These are phyloP conservation scores for Tulasnella sp. DNA, from an alignment of 768 basidiomycete species.

Conservation along the genomic window DNA sequence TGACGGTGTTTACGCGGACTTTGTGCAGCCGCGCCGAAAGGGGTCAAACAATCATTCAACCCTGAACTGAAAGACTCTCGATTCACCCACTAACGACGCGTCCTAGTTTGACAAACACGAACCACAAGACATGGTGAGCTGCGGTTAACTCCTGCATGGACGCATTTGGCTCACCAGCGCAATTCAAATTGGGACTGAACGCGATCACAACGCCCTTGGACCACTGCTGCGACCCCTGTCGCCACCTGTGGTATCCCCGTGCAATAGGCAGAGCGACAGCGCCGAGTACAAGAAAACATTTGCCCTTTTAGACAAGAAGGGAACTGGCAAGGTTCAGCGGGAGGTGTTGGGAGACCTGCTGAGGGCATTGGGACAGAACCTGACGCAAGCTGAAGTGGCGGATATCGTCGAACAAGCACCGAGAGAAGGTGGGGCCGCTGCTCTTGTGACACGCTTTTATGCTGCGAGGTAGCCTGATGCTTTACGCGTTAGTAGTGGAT, in stretches of 20 bases:
- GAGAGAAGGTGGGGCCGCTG: conserved; percentile 54
- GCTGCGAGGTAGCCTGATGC: no score
- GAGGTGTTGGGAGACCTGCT: conserved; percentile 88
- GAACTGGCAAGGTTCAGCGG: conserved; percentile 79
- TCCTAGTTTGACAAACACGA: background rate
- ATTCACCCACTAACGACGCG: background rate
- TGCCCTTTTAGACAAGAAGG: conserved; percentile 95
- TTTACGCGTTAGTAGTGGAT: conserved; percentile 50
- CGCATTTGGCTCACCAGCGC: background rate
- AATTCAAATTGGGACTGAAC: background rate
- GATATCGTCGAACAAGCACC: conserved; percentile 75
- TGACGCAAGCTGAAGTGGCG: conserved; percentile 90
- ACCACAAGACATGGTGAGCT: background rate
- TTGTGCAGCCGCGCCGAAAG: background rate
- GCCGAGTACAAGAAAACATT: conserved; percentile 95
- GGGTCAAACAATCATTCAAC: background rate
- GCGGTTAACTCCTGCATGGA: background rate
- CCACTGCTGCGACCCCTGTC: no score
- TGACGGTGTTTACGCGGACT: background rate
- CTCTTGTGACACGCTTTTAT: background rate
- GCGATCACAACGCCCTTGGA: background rate
- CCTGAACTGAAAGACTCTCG: background rate
- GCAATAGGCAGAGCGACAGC: conserved; percentile 14
- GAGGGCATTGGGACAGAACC: conserved; percentile 92
- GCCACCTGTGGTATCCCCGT: background rate